Evolutionary conservation across 192 early-diverging fungal species (phyloP).

Genomic region (Diversispora epigaea): DNA sequence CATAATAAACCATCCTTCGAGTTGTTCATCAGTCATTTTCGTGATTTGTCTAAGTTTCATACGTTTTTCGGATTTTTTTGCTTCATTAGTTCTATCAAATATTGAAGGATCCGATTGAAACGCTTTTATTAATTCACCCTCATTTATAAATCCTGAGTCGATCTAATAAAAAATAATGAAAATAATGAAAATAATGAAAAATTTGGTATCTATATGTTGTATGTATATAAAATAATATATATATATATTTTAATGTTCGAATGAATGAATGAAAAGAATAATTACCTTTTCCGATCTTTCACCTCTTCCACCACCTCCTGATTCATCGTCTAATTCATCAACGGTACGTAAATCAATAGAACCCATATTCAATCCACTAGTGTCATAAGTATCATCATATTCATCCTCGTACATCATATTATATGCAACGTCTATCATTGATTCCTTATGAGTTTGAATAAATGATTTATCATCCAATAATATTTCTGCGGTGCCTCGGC

Average conservation of each 20-base stretch:
- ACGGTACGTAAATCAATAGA: slow-evolving; percentile 53
- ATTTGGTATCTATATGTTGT: neutral
- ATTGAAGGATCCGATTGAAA: slow-evolving; percentile 58
- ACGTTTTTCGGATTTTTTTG: slow-evolving; percentile 63
- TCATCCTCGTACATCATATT: slow-evolving; percentile 76
- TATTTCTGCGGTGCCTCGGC: slow-evolving; percentile 43
- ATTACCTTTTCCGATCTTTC: slow-evolving; percentile 8
- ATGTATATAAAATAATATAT: neutral
- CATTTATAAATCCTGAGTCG: slow-evolving; percentile 63
- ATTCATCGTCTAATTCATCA: slow-evolving; percentile 57
- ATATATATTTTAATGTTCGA: neutral
- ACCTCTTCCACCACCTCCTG: slow-evolving; percentile 32
- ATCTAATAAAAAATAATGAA: no score
- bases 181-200: no score
- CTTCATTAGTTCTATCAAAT: slow-evolving; percentile 60
- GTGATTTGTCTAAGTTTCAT: slow-evolving; percentile 62
- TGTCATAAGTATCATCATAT: slow-evolving; percentile 92
- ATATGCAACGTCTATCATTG: slow-evolving; percentile 48
- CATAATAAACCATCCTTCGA: slow-evolving; percentile 94
- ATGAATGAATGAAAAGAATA: neutral
- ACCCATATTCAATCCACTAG: slow-evolving; percentile 58
- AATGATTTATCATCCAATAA: slow-evolving; percentile 60
- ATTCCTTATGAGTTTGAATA: slow-evolving; percentile 49
- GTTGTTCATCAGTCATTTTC: slow-evolving; percentile 83
- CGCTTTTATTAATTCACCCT: slow-evolving; percentile 61